Evolutionary conservation across 805 yeast genomes (phyloP).

Genomic region (Tetrapisispora iriomotensis): DNA sequence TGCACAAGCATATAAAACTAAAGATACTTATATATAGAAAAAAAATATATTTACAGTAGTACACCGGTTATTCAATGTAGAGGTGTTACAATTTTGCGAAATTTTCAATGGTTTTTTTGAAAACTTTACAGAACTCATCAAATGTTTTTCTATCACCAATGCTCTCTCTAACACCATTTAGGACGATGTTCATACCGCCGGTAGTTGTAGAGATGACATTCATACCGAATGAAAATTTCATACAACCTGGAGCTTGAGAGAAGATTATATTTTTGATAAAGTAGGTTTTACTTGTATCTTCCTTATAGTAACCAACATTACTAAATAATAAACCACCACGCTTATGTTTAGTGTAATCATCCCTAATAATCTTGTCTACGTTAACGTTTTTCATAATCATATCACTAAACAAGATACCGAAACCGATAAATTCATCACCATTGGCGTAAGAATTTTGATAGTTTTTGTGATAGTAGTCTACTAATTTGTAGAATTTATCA

Average conservation of each 20-base stretch:
- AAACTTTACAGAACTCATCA: slow-evolving; percentile 1
- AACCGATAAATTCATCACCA: slow-evolving; percentile 12
- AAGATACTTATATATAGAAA: no score
- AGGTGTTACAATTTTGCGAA: background rate
- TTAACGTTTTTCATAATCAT: slow-evolving; percentile 10
- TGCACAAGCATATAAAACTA: no score
- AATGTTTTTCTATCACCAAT: slow-evolving; percentile 1
- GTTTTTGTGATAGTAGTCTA: slow-evolving; percentile 12
- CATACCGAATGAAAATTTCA: slow-evolving; percentile 15
- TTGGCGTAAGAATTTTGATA: slow-evolving; percentile 8
- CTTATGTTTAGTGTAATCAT: slow-evolving; percentile 9
- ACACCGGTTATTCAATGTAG: background rate
- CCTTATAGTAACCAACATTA: slow-evolving; percentile 16
- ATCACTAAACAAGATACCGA: slow-evolving; percentile 19
- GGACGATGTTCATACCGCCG: slow-evolving; percentile 16
- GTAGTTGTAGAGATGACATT: slow-evolving; percentile 15
- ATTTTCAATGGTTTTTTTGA: background rate
- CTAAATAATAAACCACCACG: slow-evolving; percentile 21
- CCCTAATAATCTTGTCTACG: slow-evolving; percentile 12
- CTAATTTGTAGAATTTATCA: slow-evolving; percentile 14
- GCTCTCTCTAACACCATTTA: slow-evolving; percentile 14
- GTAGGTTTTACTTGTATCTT: background rate
- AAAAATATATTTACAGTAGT: no score
- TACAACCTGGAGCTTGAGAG: slow-evolving; percentile 17
- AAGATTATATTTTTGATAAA: slow-evolving; percentile 14